Conservation (phyloP, 2,329 filamentous ascomycete genomes). For the Cladosporium sp. region DNA sequence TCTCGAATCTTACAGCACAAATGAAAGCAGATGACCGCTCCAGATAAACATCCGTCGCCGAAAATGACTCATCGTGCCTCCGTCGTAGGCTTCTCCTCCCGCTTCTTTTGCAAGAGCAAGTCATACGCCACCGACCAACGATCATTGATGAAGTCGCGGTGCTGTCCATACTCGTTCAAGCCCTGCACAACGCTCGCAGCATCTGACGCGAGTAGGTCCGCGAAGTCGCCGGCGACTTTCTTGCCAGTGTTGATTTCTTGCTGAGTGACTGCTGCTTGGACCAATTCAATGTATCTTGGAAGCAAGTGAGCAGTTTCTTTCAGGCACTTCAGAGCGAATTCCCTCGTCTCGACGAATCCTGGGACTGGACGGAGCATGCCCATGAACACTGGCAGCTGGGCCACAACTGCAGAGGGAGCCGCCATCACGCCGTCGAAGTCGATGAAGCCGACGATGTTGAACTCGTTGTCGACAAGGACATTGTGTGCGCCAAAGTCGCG, state of each 20-base stretch:
- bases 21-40: too few species aligned
- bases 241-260: background rate
- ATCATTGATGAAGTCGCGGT: background rate
- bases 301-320: background rate
- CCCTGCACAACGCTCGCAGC: background rate
- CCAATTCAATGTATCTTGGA: background rate
- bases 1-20: too few species aligned
- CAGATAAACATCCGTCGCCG: too few species aligned
- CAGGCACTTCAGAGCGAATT: background rate
- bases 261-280: background rate
- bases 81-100: background rate
- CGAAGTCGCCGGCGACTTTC: background rate
- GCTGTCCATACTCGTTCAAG: background rate
- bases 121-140: background rate
- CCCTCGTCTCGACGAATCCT: background rate
- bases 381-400: conserved; percentile 1
- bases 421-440: conserved; percentile 18
- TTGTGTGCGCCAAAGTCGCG: conserved; percentile 19
- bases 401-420: conserved; percentile 11
- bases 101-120: background rate
- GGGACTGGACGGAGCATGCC: background rate
- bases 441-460: conserved; percentile 20
- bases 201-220: background rate
- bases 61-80: too few species aligned
- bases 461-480: conserved; percentile 18